A percentile compares a stretch with the other conserved stretches of the same genome.
Evolutionary conservation across 176 grass and related monocot species (phyloP).

Genomic region (Oryza meridionalis): DNA sequence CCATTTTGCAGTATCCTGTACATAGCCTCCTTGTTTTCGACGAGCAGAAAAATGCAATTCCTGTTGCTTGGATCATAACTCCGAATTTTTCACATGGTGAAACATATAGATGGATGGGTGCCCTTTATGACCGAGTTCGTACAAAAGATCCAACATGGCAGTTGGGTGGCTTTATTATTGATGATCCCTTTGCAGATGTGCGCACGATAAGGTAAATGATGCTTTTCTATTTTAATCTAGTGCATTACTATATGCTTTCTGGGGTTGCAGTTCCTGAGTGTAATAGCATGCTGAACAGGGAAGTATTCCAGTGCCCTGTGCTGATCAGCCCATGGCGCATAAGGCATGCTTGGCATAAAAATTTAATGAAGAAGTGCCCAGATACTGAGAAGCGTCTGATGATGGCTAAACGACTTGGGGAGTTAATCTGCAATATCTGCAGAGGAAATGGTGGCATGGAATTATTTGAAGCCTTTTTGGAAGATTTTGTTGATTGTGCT

Average conservation of each 20-base stretch:
- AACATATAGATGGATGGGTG: conserved; percentile 87
- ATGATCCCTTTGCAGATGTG: conserved; percentile 79
- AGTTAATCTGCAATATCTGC: conserved; percentile 66
- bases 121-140: conserved; percentile 82
- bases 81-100: conserved; percentile 70
- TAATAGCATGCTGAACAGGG: conserved; percentile 51
- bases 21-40: conserved; percentile 93
- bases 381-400: conserved; percentile 49
- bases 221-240: conserved; percentile 13
- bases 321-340: conserved; percentile 83
- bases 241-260: conserved; percentile 20
- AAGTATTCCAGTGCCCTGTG: conserved; percentile 82
- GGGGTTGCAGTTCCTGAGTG: conserved; percentile 39
- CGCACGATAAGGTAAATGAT: conserved; percentile 70
- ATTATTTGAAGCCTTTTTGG: conserved; percentile 68
- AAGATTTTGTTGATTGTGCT: conserved; percentile 71
- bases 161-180: conserved; percentile 91
- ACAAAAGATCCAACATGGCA: conserved; percentile 93
- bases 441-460: conserved; percentile 60
- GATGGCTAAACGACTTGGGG: conserved; percentile 64
- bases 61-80: conserved; percentile 83
- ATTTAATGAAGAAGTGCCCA: conserved; percentile 69
- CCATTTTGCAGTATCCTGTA: conserved; percentile 86
- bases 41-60: conserved; percentile 82
- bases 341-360: conserved; percentile 79